Conservation (phyloP, 345 rosid genomes). For the Pugionium cornutum region DNA sequence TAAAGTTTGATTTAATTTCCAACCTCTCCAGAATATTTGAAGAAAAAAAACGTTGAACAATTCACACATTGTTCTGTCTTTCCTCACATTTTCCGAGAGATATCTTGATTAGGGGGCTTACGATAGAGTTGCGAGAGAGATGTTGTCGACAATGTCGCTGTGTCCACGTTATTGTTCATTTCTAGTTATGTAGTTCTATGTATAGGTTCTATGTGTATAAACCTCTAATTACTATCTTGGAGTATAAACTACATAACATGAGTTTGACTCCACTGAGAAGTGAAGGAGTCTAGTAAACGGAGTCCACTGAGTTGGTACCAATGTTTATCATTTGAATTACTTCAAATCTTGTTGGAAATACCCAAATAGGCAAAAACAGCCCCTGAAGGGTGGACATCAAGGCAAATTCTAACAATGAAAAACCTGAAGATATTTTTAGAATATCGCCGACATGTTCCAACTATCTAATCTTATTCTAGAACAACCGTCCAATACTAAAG, state of each 20-base stretch:
- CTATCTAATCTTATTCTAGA: no score
- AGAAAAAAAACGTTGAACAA: neutral
- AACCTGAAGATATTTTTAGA: conserved; percentile 13
- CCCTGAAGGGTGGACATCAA: neutral
- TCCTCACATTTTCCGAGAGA: neutral
- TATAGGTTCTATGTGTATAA: neutral
- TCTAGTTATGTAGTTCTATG: conserved; percentile 3
- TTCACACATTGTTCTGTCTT: neutral
- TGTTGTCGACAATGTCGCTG: neutral
- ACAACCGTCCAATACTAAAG: no score
- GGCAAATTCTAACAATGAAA: neutral
- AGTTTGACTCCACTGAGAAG: neutral
- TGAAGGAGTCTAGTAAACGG: no score
- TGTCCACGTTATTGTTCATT: neutral
- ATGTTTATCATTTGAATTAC: neutral
- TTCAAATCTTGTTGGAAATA: conserved; percentile 3
- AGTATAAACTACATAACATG: neutral
- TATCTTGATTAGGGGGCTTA: neutral
- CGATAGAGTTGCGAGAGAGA: neutral
- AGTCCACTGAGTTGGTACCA: no score
- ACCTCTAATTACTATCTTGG: neutral
- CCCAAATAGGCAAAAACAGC: conserved; percentile 13
- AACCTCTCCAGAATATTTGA: neutral
- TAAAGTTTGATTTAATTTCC: neutral
- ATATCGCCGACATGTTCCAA: neutral